phyloP scores from a whole-genome alignment of 441 rosid species.

The Pelargonium myrrhifolium region DNA sequence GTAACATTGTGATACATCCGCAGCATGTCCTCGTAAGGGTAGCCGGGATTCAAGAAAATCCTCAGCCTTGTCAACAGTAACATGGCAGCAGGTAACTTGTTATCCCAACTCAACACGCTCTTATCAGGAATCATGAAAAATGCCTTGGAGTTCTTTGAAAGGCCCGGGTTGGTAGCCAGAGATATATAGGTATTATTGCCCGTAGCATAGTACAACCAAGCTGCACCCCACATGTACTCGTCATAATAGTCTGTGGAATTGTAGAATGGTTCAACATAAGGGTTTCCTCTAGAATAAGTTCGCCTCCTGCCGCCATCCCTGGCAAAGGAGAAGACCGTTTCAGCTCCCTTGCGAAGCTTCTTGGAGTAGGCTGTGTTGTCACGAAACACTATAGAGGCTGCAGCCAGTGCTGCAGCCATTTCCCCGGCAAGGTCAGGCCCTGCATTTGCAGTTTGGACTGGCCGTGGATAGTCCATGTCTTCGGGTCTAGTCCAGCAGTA shows the following conservation, averaged over 20 bases:
- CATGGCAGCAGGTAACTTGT: slow-evolving; percentile 79
- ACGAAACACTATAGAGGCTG: slow-evolving; percentile 70
- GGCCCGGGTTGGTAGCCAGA: slow-evolving; percentile 46
- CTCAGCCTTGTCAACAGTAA: slow-evolving; percentile 64
- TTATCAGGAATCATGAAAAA: slow-evolving; percentile 31
- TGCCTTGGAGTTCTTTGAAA: slow-evolving; percentile 51
- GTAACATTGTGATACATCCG: slow-evolving; percentile 60
- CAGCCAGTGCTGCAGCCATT: slow-evolving; percentile 66
- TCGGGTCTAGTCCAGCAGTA: slow-evolving; percentile 78
- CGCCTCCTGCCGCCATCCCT: slow-evolving; percentile 40
- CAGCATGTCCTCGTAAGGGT: slow-evolving; percentile 77
- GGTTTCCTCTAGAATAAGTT: slow-evolving; percentile 37
- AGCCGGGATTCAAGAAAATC: slow-evolving; percentile 62
- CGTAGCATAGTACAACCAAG: slow-evolving; percentile 81
- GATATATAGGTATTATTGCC: slow-evolving; percentile 53
- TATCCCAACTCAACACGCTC: slow-evolving; percentile 60
- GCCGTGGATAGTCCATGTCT: slow-evolving; percentile 60
- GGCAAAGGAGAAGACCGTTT: slow-evolving; percentile 50
- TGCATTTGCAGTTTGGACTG: slow-evolving; percentile 25
- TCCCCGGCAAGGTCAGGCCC: slow-evolving; percentile 69
- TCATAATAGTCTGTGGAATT: slow-evolving; percentile 73
- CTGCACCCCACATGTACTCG: slow-evolving; percentile 81
- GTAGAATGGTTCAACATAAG: slow-evolving; percentile 38
- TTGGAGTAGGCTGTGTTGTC: slow-evolving; percentile 46
- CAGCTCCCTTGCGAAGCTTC: slow-evolving; percentile 57